Evolutionary conservation across 139 green algal genomes (phyloP), one percentile per base, ranked within the genome.

Genomic region (Picochlorum sp.): DNA sequence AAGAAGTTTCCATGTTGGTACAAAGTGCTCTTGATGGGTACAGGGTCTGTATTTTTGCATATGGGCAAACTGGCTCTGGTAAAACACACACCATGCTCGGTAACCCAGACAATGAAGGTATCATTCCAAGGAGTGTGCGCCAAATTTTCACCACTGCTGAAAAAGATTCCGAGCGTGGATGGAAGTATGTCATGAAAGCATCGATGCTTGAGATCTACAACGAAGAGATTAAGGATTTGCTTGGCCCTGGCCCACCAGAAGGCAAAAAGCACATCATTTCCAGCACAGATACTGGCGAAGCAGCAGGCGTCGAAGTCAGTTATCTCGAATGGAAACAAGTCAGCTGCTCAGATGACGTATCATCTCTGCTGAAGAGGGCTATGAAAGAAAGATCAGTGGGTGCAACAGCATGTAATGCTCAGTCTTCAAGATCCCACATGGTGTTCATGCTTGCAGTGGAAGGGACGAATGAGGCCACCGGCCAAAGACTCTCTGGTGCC

Each of bases 21-120:
- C 93, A 98, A 70, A 84, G 31, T 23, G 59, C 71, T 16, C 60
- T 77, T 26, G 71, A 77, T 44, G 71, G 71, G 18, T 77, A 77
- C 58, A 68, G 66, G 28, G 54, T 41, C 10, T 65, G 50, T 20
- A 58, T 23, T 62, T 75, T 65, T 44, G 54, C 15, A 14, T 44
- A 69, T 34, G 71, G 18, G 23, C 88, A 96, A 78, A 97, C 92
- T 2, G 86, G 88, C 1, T 83, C 85, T 0, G 92, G 92, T 37
- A 98, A 98, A 81, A 98, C 92, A 3, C 83, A 95, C 85, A 98
- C 92, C 4, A 98, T 98, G 92, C 62, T 85, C 89, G 68, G 88
- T 75, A 88, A 50, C 71, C 75, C 31, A 47, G 72, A 79, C 2
- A 64, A 49, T 1, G 69, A 78, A 7, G 91, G 91, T 68, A 90